Conservation (phyloP, 306 rosid species). For the Acacia acuminata region DNA sequence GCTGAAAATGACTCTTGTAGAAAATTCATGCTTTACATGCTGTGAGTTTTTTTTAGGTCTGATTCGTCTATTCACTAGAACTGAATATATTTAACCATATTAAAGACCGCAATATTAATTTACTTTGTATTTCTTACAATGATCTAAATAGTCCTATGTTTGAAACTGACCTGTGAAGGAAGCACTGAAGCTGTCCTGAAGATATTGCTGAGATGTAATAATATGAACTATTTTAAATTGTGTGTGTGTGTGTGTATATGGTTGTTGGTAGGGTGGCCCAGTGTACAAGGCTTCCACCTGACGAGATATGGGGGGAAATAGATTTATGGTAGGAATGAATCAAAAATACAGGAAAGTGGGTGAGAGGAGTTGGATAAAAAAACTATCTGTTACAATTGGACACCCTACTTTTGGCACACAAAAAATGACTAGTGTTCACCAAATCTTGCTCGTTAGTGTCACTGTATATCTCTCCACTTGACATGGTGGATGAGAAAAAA, state of each 20-base stretch:
- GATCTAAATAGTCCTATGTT: neutral
- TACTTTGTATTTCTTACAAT: neutral
- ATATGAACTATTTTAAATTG: neutral
- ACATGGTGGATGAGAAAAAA: neutral
- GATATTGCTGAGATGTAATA: slow-evolving; percentile 23
- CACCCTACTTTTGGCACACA: neutral
- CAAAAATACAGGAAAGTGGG: neutral
- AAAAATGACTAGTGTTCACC: neutral
- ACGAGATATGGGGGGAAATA: no score
- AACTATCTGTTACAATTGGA: neutral
- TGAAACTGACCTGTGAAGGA: neutral
- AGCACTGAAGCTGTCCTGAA: slow-evolving; percentile 12
- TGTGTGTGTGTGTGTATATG: neutral
- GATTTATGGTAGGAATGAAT: neutral
- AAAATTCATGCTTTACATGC: neutral
- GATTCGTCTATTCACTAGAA: neutral
- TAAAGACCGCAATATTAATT: neutral
- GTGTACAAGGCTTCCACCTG: no score
- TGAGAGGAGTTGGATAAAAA: slow-evolving; percentile 7
- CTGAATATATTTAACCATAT: neutral
- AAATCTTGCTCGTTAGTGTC: neutral
- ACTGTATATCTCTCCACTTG: neutral
- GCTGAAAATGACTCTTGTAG: neutral
- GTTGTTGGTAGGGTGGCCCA: no score
- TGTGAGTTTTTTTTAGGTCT: neutral